These are phyloP conservation scores for Torulaspora globosa DNA, from an alignment of 1,139 yeast genomes.

Conservation along the genomic window DNA sequence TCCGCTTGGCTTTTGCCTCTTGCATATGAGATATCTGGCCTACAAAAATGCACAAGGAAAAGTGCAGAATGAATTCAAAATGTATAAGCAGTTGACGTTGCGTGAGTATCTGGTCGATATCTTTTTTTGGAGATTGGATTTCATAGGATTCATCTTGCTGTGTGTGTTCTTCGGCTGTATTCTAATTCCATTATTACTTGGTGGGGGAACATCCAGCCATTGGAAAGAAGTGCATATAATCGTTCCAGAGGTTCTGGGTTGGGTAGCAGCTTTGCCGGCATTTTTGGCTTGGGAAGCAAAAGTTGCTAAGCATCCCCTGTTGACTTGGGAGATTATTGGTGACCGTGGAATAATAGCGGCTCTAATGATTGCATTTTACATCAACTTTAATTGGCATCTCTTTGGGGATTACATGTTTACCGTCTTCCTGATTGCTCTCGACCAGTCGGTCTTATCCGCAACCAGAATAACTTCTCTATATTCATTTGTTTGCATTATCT, in stretches of 20 bases:
- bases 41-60: slow-evolving; percentile 35
- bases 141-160: slow-evolving; percentile 49
- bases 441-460: slow-evolving; percentile 54
- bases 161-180: slow-evolving; percentile 53
- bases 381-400: slow-evolving; percentile 59
- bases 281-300: slow-evolving; percentile 54
- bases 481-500: slow-evolving; percentile 60
- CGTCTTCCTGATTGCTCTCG: slow-evolving; percentile 55
- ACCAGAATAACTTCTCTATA: slow-evolving; percentile 59
- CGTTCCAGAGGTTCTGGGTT: slow-evolving; percentile 58
- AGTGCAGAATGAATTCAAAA: slow-evolving; percentile 31
- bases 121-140: slow-evolving; percentile 51
- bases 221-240: slow-evolving; percentile 58
- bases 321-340: slow-evolving; percentile 49
- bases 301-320: slow-evolving; percentile 47
- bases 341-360: slow-evolving; percentile 66
- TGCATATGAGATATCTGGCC: slow-evolving; percentile 54
- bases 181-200: slow-evolving; percentile 48
- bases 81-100: slow-evolving; percentile 27
- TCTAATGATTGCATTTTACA: slow-evolving; percentile 47
- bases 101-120: slow-evolving; percentile 28
- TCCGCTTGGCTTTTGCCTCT: slow-evolving; percentile 49
- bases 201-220: slow-evolving; percentile 50
- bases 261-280: slow-evolving; percentile 48
- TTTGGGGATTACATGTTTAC: slow-evolving; percentile 65